Evolutionary conservation across 2,329 filamentous ascomycete species (phyloP).

Genomic region (Colletotrichum sp.): DNA sequence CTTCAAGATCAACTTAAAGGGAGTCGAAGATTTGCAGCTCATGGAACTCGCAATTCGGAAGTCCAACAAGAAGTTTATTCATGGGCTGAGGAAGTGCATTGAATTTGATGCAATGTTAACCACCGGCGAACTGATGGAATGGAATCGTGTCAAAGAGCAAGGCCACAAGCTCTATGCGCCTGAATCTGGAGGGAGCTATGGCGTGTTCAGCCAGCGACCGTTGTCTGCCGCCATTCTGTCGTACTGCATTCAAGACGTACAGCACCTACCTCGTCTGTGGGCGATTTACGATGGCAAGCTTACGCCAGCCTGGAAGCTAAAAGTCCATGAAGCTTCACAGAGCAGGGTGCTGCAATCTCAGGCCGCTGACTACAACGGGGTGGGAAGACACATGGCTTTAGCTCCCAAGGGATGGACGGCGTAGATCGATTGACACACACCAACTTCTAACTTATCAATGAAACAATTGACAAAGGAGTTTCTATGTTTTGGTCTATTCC

Average conservation of each 20-base stretch:
- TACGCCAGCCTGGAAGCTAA: conserved; percentile 17
- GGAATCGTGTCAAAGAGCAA: conserved; percentile 38
- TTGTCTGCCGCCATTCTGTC: no score
- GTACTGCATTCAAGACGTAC: no score
- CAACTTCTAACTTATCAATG: no score
- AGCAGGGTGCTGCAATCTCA: conserved; percentile 34
- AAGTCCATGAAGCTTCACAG: conserved; percentile 28
- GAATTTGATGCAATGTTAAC: conserved; percentile 29
- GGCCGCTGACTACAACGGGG: conserved; percentile 25
- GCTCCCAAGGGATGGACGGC: conserved; percentile 29
- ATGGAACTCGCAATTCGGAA: conserved; percentile 52
- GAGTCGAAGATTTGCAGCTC: conserved; percentile 59
- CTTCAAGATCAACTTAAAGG: conserved; percentile 45
- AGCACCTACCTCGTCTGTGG: no score
- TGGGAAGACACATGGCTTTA: conserved; percentile 32
- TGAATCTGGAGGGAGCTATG: no score
- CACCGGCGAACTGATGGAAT: conserved; percentile 23
- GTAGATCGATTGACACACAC: no score
- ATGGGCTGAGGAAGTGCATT: conserved; percentile 34
- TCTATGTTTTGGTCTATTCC: no score
- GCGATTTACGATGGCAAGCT: conserved; percentile 29
- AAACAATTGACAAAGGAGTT: no score
- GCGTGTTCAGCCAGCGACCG: no score
- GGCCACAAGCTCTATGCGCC: no score
- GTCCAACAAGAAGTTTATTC: conserved; percentile 14